Evolutionary conservation across 2,329 filamentous ascomycete genomes (phyloP), one percentile per base, ranked within the genome.

Genomic region (Nemania abortiva): DNA sequence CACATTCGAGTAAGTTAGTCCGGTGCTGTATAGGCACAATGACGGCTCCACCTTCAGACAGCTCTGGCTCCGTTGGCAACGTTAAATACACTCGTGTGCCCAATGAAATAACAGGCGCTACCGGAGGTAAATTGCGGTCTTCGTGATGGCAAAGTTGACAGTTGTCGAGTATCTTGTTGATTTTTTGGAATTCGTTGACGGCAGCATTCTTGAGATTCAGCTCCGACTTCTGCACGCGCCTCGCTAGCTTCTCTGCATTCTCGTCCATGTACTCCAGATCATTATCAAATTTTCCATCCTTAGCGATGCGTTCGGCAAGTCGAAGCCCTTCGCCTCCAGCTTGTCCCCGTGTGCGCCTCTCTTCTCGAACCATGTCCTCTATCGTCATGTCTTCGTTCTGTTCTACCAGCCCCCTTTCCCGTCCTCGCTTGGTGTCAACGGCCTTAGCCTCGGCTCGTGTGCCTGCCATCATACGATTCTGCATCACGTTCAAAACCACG

Each of bases 251-350:
- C 60, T 90, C 88, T 18, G 96, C 96, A 77, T 99, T 98, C 75
- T 98, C 96, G 79, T 99, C 95, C 86, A 98, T 92, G 82, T 99
- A 99, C 63, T 99, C 95, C 29, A 99, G 89, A 79, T 97, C 92
- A 76, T 97, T 90, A 83, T 94, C 91, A 79, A 97, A 99, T 77
- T 95, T 97, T 57, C 83, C 88, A 80, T 99, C 96, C 78, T 97
- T 97, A 63, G 95, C 93, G 74, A 99, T 99, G 68, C 95, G 90
- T 79, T 98, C 95, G 2, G 96, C 96, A 37, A 98, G 88, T 3
- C 92, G 89, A 74, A 90, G 85, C 0, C 92, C 93, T 78, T 98
- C 95, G 62, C 94, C 94, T 50, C 92, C 93, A 3, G 85, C 84
- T 76, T 93, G 90, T 18, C 91, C 91, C 67, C 90, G 91, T 4